These are phyloP conservation scores for Pseudoturritis turrita DNA, from an alignment of 345 rosid genomes.

Conservation along the genomic window DNA sequence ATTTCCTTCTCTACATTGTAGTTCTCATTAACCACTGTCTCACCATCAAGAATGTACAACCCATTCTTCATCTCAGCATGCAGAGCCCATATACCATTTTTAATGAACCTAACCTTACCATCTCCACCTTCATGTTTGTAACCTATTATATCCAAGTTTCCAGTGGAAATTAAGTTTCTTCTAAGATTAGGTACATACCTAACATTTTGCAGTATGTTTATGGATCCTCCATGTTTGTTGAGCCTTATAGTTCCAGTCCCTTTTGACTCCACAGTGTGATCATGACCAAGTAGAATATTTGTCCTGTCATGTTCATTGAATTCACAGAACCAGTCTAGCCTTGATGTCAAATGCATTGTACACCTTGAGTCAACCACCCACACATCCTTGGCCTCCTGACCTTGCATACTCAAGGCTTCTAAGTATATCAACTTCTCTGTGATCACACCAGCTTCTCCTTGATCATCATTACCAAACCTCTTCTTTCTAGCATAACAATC, in stretches of 20 bases:
- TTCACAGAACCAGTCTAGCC: neutral
- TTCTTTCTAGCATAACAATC: neutral
- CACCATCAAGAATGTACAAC: neutral
- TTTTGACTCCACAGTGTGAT: accelerated
- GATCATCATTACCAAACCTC: neutral
- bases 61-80: accelerated
- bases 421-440: neutral
- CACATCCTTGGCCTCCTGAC: neutral
- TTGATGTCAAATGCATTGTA: neutral
- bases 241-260: neutral
- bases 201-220: accelerated
- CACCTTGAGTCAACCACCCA: neutral
- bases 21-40: too few species aligned
- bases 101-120: neutral
- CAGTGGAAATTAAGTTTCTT: neutral
- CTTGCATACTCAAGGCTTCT: neutral
- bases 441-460: neutral
- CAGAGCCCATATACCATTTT: neutral
- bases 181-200: neutral
- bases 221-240: neutral
- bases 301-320: accelerated
- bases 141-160: neutral
- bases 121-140: neutral
- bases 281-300: neutral
- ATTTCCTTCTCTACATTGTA: too few species aligned